Evolutionary conservation across 2,329 filamentous ascomycete species (phyloP), one percentile per base, ranked within the genome.

Genomic region (Aspergillus sp.): DNA sequence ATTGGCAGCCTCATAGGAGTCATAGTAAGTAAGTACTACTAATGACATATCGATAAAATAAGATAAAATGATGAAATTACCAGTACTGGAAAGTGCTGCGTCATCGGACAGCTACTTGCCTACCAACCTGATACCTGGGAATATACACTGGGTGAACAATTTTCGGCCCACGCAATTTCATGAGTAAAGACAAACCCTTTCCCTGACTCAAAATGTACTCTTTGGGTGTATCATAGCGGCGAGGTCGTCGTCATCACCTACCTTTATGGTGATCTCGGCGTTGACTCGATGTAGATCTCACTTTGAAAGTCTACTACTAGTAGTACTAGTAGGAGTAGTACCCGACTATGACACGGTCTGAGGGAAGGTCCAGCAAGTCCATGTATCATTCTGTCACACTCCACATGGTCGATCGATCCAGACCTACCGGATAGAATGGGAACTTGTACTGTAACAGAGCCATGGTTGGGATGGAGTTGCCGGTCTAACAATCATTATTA

Each of bases 391-490:
- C 56, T 65, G 63, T 65, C 63, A 63, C 67, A 68, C 64, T 66
- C 61, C 61, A 63, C 62, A 21, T 11, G 25, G 47, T 27, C 47
- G 25, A 32, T 50, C 23, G 25, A 50, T 50, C 47, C 47, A 50
- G 51, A 58, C 59, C 51, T 42, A 54, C 49, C 62, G 50, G 59
- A 62, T 36, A 54, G 60, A 57, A 36, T 51, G 42, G 58, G 21
- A 36, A 36, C 58, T 60, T 60, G 59, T 64, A 58, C 64, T 66
- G 70, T 66, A 73, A 73, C 70, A 66, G 63, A 69, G 62, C 65
- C 68, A 63, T 65, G 65, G 62, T 57, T 48, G 60, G 56, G 57
- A 56, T 47, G 57, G n/a, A 30, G 25, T 15, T 38, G 47, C 60
- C 56, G n/a, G 30, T 59, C 52, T 51, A 57, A 58, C 58, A 52